Conservation (phyloP, 192 early-diverging fungal species). For the Phycomyces blakesleeanus region DNA sequence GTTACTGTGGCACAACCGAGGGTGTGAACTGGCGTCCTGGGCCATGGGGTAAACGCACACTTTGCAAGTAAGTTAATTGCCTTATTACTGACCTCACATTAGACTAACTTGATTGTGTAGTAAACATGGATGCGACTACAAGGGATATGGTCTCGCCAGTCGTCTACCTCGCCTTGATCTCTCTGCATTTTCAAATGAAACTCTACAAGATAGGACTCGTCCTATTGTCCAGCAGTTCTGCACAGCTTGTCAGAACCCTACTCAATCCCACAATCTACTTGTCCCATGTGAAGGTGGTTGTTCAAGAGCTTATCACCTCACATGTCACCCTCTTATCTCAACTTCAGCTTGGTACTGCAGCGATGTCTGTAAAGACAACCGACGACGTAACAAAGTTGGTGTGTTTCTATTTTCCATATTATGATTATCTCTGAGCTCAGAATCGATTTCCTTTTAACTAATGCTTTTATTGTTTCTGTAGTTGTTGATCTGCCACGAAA, state of each 20-base stretch:
- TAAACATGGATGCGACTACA: conserved; percentile 92
- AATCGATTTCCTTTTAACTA: neutral
- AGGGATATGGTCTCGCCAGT: conserved; percentile 86
- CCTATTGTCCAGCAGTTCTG: conserved; percentile 85
- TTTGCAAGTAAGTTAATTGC: conserved; percentile 70
- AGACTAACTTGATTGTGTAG: conserved; percentile 11
- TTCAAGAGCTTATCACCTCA: conserved; percentile 68
- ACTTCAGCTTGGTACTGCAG: conserved; percentile 7
- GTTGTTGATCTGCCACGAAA: conserved; percentile 30
- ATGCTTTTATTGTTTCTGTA: no score
- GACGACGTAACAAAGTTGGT: conserved; percentile 15
- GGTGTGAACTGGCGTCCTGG: conserved; percentile 86
- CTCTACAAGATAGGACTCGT: conserved; percentile 68
- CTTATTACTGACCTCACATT: neutral
- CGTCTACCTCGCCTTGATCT: conserved; percentile 82
- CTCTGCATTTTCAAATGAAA: conserved; percentile 66
- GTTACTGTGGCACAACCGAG: conserved; percentile 86
- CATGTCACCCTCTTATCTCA: conserved; percentile 3
- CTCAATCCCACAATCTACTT: conserved; percentile 48
- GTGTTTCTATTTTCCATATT: neutral
- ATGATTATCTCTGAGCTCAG: neutral
- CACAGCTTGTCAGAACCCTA: conserved; percentile 56
- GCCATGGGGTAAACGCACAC: conserved; percentile 88
- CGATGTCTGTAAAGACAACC: conserved; percentile 7
- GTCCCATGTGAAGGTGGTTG: conserved; percentile 80